Base-by-base conservation (phyloP, 2,329 filamentous ascomycete species). In the Beauveria rudraprayagi region DNA sequence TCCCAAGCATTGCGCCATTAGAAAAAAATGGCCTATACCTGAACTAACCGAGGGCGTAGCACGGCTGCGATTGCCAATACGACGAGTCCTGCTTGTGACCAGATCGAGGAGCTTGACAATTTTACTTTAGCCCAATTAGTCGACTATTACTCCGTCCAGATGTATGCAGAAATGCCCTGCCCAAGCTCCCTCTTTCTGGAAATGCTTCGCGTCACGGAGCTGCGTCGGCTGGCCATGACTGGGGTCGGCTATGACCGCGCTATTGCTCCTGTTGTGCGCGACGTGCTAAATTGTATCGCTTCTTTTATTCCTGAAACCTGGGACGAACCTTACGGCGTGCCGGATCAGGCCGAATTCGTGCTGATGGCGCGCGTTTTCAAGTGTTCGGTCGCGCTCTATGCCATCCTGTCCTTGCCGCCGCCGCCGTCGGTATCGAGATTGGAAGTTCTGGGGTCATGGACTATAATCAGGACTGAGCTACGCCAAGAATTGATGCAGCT, bases 101-200 rank as follows among this genome's bases (percentile, higher is more conserved):
- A 46, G 9, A 57, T 57, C 16, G 0, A 17, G 5, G 55, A 57
- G 44, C 43, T 57, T 40, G 41, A 57, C 44, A 17, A 7, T 11
- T 57, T 34, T 17, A 43, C 55, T 22, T 8, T 17, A 24, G 44
- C 48, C 14, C 44, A 57, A 24, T 1, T 57, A 14, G 19, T 9
- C 16, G n/a, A 26, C 6, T 28, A 37, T 14, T 57, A 26, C 34
- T 40, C 30, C 1, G 7, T 50, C 8, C 55, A 57, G 10, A 10
- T 57, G 28, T 57, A 50, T 34, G 55, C 14, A 19, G 55, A 50
- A 24, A n/a, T 57, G 28, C 43, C 55, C n/a, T 57, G 55, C 30
- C 55, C 55, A 11, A 56, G 41, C 4, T 41, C 19, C 8, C 40
- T 56, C 6, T 56, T 56, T 24, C 17, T 37, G 16, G 54, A 56